A percentile compares a stretch with the other conserved stretches of the same genome.
Conservation (phyloP, 768 basidiomycete genomes). For the Tephrocybe sp. region DNA sequence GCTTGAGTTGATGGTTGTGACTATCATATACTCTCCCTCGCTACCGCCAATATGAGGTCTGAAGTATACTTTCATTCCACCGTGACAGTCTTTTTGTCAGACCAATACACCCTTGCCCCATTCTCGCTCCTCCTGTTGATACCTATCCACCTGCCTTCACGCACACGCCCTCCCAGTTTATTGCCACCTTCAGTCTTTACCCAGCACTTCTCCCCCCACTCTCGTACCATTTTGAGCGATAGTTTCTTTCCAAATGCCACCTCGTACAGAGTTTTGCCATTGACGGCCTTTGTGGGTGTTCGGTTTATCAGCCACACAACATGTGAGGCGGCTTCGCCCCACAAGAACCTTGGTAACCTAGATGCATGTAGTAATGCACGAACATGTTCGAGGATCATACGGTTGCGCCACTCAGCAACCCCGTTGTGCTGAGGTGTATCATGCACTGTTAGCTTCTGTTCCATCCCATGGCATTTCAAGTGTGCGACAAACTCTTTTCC, state of each 20-base stretch:
- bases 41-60: conserved; percentile 15
- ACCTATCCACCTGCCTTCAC: conserved; percentile 23
- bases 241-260: conserved; percentile 26
- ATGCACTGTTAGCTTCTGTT: conserved; percentile 34
- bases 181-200: conserved; percentile 24
- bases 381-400: conserved; percentile 29
- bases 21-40: conserved; percentile 24
- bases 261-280: conserved; percentile 26
- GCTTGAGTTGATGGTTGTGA: too few species aligned
- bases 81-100: conserved; percentile 22
- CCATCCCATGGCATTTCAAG: conserved; percentile 33
- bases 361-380: conserved; percentile 32
- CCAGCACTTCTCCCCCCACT: conserved; percentile 33
- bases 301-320: conserved; percentile 28
- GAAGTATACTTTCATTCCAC: conserved; percentile 27
- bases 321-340: conserved; percentile 34
- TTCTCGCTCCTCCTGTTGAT: conserved; percentile 21
- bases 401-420: conserved; percentile 37
- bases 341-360: conserved; percentile 32
- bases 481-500: conserved; percentile 28
- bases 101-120: conserved; percentile 32
- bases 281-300: conserved; percentile 22
- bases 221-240: conserved; percentile 22
- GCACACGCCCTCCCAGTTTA: conserved; percentile 22
- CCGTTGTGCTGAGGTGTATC: too few species aligned